Base-by-base conservation (phyloP, 2,329 filamentous ascomycete species). In the Aspergillus tanneri region DNA sequence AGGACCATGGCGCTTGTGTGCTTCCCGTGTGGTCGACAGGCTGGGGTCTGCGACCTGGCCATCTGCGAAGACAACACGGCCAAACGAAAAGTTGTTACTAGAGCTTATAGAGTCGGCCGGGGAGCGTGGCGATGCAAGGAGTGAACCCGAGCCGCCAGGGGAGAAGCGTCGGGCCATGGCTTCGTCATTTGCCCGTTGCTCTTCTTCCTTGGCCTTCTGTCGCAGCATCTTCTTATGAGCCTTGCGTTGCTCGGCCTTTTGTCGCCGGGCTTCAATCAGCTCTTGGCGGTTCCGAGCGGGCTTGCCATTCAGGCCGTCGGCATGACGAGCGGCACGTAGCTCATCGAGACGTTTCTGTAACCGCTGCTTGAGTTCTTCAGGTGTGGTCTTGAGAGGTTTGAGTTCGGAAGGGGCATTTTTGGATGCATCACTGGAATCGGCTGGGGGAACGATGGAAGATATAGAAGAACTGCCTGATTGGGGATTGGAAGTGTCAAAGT, bases 51-150 rank as follows among this genome's bases (percentile, higher is more conserved):
- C 78, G 54, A 87, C 81, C 43, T 89, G 81, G 30, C 92, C 92
- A 65, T 97, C 92, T 4, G 82, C 82, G 67, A 97, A 99, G 9
- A 89, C 84, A n/a, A 99, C 84, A 27, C 89, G 86, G 24, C 91
- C 90, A 68, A 97, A 99, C 5, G 89, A 84, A 66, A 96, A 95
- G 73, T 86, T 88, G 63, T 83, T 85, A 54, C 79, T 64, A 43
- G 61, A 61, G 11, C 64, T 58, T 49, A 68, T 65, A 1, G 68
- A 71, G 21, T 73, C 64, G 22, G 67, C 65, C n/a, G 78, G 76
- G 30, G 77, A 78, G 38, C 74, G 72, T 6, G 78, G 77, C 4
- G 77, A 79, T 61, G 64, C 77, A 45, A 82, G 72, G 1, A 82
- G 78, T 11, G 79, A 83, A 42, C 80, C 80, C 6, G 78, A 81